Evolutionary conservation across 139 green algal genomes (phyloP).

Genomic region (Chlorella sp.): DNA sequence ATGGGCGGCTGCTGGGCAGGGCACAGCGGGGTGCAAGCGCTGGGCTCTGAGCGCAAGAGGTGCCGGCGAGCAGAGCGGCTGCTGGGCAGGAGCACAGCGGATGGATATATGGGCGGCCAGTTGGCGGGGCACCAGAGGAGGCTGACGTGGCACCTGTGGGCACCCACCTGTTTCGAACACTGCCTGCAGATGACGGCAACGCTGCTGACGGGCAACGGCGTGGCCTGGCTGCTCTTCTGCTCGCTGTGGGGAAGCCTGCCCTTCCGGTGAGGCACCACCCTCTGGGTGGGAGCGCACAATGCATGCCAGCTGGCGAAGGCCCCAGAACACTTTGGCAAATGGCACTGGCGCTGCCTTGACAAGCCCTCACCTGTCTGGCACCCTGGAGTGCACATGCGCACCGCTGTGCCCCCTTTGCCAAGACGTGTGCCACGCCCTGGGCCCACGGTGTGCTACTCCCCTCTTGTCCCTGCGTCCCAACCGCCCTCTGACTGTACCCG

Average conservation of each 20-base stretch:
- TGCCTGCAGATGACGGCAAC: not conserved
- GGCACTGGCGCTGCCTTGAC: not conserved
- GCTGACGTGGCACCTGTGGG: too few relatives aligned
- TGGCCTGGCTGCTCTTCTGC: slow-evolving; percentile 24
- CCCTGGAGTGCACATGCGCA: too few relatives aligned
- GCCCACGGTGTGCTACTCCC: not conserved
- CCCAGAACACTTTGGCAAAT: too few relatives aligned
- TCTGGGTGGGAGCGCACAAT: not conserved
- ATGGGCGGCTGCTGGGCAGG: too few relatives aligned
- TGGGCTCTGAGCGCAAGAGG: too few relatives aligned
- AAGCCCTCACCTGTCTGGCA: not conserved
- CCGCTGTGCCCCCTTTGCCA: not conserved
- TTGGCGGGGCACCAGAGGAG: too few relatives aligned
- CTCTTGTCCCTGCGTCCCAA: not conserved
- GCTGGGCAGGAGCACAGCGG: too few relatives aligned
- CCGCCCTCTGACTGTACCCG: too few relatives aligned
- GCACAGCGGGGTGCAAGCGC: too few relatives aligned
- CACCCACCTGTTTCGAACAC: not conserved
- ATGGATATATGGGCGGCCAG: too few relatives aligned
- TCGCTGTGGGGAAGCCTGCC: slow-evolving; percentile 13
- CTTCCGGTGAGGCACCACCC: not conserved
- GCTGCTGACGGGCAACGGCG: slow-evolving; percentile 19
- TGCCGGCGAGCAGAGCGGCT: too few relatives aligned
- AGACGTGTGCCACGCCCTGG: not conserved
- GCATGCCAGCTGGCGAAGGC: not conserved